These are phyloP conservation scores for Poa pratensis DNA, from an alignment of 176 grass and related monocot genomes.

Conservation along the genomic window DNA sequence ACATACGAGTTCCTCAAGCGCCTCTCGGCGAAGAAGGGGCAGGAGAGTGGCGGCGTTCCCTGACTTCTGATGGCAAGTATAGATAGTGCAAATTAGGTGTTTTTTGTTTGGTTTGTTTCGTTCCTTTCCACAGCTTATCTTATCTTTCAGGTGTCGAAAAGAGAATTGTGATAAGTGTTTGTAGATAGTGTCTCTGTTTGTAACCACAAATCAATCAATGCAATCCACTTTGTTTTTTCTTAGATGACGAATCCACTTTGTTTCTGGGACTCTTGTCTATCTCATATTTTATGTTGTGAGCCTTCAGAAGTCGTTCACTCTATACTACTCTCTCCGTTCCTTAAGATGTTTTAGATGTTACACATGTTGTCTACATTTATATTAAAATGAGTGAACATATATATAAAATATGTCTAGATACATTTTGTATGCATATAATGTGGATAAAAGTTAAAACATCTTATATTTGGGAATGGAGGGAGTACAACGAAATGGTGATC, in stretches of 20 bases:
- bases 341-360: no score
- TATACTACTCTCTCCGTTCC: background rate
- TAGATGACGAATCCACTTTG: background rate
- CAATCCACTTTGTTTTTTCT: background rate
- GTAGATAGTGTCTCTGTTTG: constrained; percentile 49
- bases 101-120: constrained; percentile 46
- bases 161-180: constrained; percentile 46
- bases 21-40: constrained; percentile 69
- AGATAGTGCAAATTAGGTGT: constrained; percentile 41
- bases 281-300: background rate
- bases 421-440: no score
- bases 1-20: constrained; percentile 88
- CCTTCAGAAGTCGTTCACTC: background rate
- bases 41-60: constrained; percentile 36
- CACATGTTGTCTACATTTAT: no score
- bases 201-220: constrained; percentile 35
- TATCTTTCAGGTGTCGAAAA: constrained; percentile 37
- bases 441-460: no score
- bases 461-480: no score
- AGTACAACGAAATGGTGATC: background rate
- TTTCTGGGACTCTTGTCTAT: background rate
- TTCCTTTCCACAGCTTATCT: constrained; percentile 46
- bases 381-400: no score
- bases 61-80: constrained; percentile 46
- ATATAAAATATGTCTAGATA: no score